phyloP scores from a whole-genome alignment of 1,284 basidiomycete genomes.

The Cutaneotrichosporon sp. region DNA sequence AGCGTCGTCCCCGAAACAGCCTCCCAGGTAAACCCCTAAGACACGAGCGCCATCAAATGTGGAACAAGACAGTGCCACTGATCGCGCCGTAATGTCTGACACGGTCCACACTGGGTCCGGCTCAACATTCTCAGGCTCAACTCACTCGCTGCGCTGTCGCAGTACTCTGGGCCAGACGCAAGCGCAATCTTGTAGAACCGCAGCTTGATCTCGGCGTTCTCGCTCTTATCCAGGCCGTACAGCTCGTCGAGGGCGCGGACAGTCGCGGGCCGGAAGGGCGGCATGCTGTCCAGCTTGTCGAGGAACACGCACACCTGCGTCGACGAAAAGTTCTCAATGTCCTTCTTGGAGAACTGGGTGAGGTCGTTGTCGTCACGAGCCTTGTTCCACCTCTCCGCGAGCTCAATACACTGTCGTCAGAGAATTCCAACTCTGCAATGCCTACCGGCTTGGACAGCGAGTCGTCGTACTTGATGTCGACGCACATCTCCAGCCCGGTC shows the following conservation, averaged over 20 bases:
- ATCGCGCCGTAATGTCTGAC: no score
- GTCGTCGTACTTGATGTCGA: slow-evolving; percentile 74
- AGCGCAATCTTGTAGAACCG: slow-evolving; percentile 52
- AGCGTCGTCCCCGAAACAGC: neutral
- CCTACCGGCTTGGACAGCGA: slow-evolving; percentile 60
- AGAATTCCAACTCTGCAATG: slow-evolving; percentile 5
- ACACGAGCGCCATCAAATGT: no score
- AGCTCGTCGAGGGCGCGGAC: slow-evolving; percentile 47
- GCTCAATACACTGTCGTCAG: slow-evolving; percentile 47
- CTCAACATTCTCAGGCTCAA: neutral
- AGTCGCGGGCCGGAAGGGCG: slow-evolving; percentile 34
- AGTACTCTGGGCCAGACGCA: slow-evolving; percentile 49
- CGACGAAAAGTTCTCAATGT: slow-evolving; percentile 40
- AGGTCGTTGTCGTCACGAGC: slow-evolving; percentile 54
- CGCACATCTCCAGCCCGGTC: slow-evolving; percentile 70
- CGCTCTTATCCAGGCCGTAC: slow-evolving; percentile 47
- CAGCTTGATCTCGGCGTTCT: slow-evolving; percentile 51
- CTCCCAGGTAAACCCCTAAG: no score
- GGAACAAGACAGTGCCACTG: no score
- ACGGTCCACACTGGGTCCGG: neutral
- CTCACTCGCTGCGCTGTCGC: slow-evolving; percentile 48
- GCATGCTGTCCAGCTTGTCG: slow-evolving; percentile 46
- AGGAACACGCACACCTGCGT: slow-evolving; percentile 50
- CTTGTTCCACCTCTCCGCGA: slow-evolving; percentile 72
- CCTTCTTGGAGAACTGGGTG: slow-evolving; percentile 37